Conservation (phyloP, 2,329 filamentous ascomycete genomes). For the Tetracladium maxilliforme region DNA sequence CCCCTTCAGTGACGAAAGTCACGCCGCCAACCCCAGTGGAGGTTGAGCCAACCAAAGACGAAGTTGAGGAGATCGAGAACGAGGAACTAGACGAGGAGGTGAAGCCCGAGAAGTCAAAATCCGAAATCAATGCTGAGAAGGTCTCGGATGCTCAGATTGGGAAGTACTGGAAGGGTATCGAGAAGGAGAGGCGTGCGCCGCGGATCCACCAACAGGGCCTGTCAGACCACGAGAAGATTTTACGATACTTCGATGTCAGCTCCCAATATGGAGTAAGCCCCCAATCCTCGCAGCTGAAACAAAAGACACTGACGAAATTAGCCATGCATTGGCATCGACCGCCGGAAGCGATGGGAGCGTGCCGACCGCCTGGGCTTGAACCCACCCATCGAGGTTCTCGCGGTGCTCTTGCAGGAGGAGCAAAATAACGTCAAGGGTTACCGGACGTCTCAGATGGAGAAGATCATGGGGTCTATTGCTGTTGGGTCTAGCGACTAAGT, state of each 20-base stretch:
- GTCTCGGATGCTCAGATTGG: slow-evolving; percentile 55
- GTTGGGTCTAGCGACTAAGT: no score
- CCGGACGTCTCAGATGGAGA: no score
- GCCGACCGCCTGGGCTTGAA: slow-evolving; percentile 71
- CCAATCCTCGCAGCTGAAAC: slow-evolving; percentile 3
- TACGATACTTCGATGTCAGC: slow-evolving; percentile 85
- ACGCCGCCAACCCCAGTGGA: no score
- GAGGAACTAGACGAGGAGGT: slow-evolving; percentile 7
- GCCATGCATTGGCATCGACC: slow-evolving; percentile 78
- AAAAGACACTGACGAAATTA: no score
- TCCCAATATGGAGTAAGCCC: slow-evolving; percentile 79
- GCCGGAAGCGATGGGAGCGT: slow-evolving; percentile 75
- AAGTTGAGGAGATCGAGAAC: slow-evolving; percentile 10
- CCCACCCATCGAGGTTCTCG: slow-evolving; percentile 81
- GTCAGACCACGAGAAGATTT: slow-evolving; percentile 63
- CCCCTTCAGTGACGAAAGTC: slow-evolving; percentile 4
- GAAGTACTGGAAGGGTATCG: slow-evolving; percentile 63
- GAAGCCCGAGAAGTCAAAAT: slow-evolving; percentile 28
- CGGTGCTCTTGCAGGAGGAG: slow-evolving; percentile 64
- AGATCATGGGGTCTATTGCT: no score
- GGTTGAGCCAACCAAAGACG: slow-evolving; percentile 7
- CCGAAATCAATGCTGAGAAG: slow-evolving; percentile 43
- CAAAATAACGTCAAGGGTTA: no score
- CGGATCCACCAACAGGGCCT: slow-evolving; percentile 68
- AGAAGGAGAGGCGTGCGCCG: slow-evolving; percentile 50